Evolutionary conservation across 2,329 filamentous ascomycete species (phyloP).

Genomic region (Beauveria bassiana): DNA sequence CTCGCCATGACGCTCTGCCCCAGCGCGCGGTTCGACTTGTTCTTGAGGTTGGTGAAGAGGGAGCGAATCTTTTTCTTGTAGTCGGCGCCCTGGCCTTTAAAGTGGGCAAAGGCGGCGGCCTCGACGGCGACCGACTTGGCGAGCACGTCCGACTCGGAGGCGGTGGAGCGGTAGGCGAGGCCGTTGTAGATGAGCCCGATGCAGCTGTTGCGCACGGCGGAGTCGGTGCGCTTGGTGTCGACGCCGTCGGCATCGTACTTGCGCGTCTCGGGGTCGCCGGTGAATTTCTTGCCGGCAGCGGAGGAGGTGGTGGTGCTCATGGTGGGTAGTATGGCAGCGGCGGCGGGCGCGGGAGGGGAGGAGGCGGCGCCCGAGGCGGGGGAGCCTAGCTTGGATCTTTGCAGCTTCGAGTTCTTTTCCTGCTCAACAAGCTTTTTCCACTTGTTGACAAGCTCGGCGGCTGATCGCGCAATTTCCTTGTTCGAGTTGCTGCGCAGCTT

Average conservation of each 20-base stretch:
- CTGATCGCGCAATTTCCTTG: constrained; percentile 71
- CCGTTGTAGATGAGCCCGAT: constrained; percentile 93
- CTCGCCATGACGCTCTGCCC: constrained; percentile 68
- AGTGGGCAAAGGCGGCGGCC: constrained; percentile 61
- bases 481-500: constrained; percentile 70
- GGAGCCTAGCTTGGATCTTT: constrained; percentile 33
- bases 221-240: constrained; percentile 67
- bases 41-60: constrained; percentile 91
- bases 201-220: constrained; percentile 69
- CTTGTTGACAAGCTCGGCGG: constrained; percentile 76
- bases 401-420: constrained; percentile 43
- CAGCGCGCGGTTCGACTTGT: constrained; percentile 74
- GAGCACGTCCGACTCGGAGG: constrained; percentile 64
- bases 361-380: constrained; percentile 40
- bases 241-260: constrained; percentile 76
- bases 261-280: constrained; percentile 68
- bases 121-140: constrained; percentile 76
- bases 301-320: neutral
- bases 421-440: constrained; percentile 75
- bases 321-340: neutral
- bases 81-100: constrained; percentile 61
- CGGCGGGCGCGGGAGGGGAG: constrained; percentile 38
- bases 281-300: constrained; percentile 37
- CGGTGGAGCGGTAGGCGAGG: constrained; percentile 62
- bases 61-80: constrained; percentile 89